These are phyloP conservation scores for Pedinophyceae sp. DNA, from an alignment of 139 green algal genomes.

Conservation along the genomic window DNA sequence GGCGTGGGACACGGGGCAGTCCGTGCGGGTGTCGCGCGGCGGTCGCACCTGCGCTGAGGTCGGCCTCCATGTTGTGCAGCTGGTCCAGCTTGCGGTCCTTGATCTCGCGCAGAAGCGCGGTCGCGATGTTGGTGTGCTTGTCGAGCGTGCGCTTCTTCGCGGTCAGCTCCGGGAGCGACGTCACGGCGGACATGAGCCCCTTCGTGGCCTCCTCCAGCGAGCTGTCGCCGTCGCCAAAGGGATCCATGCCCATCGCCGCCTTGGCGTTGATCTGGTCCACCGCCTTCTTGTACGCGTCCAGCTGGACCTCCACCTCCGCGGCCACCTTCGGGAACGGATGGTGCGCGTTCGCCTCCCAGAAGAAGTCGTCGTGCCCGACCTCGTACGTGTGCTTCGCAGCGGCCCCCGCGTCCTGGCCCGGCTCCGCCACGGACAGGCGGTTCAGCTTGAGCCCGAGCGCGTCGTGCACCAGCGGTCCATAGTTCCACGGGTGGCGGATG, in stretches of 20 bases:
- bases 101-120: constrained; percentile 70
- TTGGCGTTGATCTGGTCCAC: constrained; percentile 83
- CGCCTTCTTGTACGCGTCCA: constrained; percentile 66
- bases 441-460: constrained; percentile 82
- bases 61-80: no score
- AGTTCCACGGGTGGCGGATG: constrained; percentile 88
- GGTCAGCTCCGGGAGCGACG: constrained; percentile 49
- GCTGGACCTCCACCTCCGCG: constrained; percentile 25
- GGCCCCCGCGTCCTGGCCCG: neutral
- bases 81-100: constrained; percentile 68
- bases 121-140: constrained; percentile 97
- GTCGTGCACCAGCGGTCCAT: constrained; percentile 95
- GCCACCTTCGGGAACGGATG: constrained; percentile 37
- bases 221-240: neutral
- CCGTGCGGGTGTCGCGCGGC: no score
- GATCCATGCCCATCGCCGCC: constrained; percentile 18
- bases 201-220: constrained; percentile 10
- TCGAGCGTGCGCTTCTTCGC: constrained; percentile 82
- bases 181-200: constrained; percentile 41
- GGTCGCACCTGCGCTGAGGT: no score
- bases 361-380: constrained; percentile 20
- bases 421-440: constrained; percentile 28
- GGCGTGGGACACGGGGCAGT: no score
- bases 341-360: constrained; percentile 25
- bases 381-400: neutral